Conservation (phyloP, 768 basidiomycete genomes). For the Artomyces pyxidatus region DNA sequence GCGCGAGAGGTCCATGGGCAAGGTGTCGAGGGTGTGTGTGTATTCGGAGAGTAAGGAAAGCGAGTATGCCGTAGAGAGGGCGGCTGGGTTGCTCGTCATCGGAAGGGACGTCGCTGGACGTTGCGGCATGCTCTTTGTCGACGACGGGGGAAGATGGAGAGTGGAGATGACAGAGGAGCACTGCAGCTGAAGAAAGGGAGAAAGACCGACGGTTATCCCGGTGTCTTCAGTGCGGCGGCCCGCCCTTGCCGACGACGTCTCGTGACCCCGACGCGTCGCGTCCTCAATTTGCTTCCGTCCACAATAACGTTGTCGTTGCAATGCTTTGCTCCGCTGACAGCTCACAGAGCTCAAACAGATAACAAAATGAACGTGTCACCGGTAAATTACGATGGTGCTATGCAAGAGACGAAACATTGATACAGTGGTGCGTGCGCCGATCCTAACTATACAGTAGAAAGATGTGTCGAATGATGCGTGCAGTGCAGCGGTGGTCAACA, state of each 20-base stretch:
- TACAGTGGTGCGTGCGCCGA: not conserved
- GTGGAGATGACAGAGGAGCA: not conserved
- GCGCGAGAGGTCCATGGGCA: conserved; percentile 90
- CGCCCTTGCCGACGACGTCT: not conserved
- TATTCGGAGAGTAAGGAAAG: conserved; percentile 73
- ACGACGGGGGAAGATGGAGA: not conserved
- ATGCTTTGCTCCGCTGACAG: not conserved
- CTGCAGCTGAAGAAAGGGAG: too few species aligned
- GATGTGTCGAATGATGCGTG: not conserved
- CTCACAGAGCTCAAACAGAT: too few species aligned
- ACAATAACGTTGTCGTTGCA: not conserved
- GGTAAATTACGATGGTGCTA: not conserved
- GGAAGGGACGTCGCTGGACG: not conserved
- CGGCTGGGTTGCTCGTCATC: conserved; percentile 21
- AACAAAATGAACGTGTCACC: too few species aligned
- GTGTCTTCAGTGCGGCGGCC: not conserved
- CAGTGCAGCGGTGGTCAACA: not conserved
- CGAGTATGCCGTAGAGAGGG: conserved; percentile 42
- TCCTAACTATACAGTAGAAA: not conserved
- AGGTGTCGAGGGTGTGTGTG: conserved; percentile 85
- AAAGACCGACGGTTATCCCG: not conserved
- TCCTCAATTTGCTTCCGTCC: not conserved
- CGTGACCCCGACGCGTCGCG: conserved; percentile 1
- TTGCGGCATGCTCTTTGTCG: not conserved
- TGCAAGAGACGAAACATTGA: not conserved